Conservation (phyloP, 2,329 filamentous ascomycete genomes). For the Aureobasidium sp. region DNA sequence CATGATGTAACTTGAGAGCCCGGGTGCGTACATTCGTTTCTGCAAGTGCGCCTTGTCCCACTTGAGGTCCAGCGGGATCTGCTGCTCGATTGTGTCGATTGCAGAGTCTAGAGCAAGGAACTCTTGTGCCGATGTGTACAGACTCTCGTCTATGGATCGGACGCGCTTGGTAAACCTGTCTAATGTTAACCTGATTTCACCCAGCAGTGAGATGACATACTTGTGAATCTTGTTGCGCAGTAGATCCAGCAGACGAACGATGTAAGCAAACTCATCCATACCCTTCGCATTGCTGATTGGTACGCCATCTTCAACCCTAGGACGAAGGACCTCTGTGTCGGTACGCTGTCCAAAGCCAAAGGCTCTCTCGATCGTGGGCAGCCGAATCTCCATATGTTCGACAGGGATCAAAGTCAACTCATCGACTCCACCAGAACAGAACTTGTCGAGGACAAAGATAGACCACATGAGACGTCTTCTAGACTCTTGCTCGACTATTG, state of each 20-base stretch:
- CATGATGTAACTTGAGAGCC: conserved; percentile 1
- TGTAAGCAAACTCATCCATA: conserved; percentile 10
- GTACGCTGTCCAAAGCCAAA: not conserved
- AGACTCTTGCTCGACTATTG: conserved; percentile 4
- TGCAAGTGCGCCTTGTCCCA: conserved; percentile 1
- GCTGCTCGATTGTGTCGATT: not conserved
- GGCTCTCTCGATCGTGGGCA: not conserved
- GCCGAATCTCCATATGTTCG: not conserved
- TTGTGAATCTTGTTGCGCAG: conserved; percentile 7
- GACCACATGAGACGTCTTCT: conserved; percentile 8
- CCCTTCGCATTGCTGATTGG: not conserved
- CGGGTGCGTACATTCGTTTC: conserved; percentile 1
- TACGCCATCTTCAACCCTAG: not conserved
- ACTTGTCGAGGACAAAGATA: conserved; percentile 7
- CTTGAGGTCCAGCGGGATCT: not conserved
- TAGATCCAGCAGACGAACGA: not conserved
- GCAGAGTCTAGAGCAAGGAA: not conserved
- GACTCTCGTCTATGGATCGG: not conserved
- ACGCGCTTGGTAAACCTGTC: not conserved
- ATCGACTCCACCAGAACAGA: not conserved
- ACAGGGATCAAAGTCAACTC: not conserved
- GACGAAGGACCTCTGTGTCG: not conserved
- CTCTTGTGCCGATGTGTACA: not conserved
- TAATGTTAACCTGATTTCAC: not conserved
- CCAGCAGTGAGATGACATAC: not conserved